phyloP scores from a whole-genome alignment of 1,139 yeast genomes.

The Blastobotrys serpentis region DNA sequence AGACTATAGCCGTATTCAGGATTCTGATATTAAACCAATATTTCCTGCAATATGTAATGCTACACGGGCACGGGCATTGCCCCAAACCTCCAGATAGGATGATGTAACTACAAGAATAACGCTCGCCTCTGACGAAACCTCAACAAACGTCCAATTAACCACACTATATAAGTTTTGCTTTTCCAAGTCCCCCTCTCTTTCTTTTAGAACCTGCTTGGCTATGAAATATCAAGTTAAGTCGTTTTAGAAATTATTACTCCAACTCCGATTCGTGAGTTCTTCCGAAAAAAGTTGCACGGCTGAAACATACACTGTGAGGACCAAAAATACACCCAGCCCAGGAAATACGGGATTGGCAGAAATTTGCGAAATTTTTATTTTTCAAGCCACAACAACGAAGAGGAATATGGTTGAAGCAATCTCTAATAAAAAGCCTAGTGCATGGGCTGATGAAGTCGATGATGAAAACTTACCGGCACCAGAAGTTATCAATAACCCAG shows the following conservation, averaged over 20 bases:
- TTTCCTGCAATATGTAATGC: neutral
- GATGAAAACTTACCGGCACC: slow-evolving; percentile 43
- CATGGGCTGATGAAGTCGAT: slow-evolving; percentile 33
- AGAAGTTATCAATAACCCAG: slow-evolving; percentile 71
- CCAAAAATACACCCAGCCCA: slow-evolving; percentile 1
- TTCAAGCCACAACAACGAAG: neutral
- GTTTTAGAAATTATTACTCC: no score
- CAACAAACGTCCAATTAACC: neutral
- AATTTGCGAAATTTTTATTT: slow-evolving; percentile 2
- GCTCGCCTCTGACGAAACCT: neutral
- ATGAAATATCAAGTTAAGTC: no score
- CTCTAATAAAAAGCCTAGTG: slow-evolving; percentile 2
- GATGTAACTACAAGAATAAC: neutral
- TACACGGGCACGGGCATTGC: neutral
- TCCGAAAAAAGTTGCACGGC: no score
- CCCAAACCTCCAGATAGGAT: neutral
- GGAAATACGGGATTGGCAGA: neutral
- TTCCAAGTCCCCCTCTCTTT: no score
- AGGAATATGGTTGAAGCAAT: slow-evolving; percentile 1
- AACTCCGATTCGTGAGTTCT: no score
- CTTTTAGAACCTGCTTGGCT: no score
- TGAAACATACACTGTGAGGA: no score
- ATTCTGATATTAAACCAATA: slow-evolving; percentile 13
- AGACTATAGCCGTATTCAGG: slow-evolving; percentile 2
- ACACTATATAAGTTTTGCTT: no score